These are phyloP conservation scores for Grosmannia penicillata DNA, from an alignment of 2,329 filamentous ascomycete species.

Conservation along the genomic window DNA sequence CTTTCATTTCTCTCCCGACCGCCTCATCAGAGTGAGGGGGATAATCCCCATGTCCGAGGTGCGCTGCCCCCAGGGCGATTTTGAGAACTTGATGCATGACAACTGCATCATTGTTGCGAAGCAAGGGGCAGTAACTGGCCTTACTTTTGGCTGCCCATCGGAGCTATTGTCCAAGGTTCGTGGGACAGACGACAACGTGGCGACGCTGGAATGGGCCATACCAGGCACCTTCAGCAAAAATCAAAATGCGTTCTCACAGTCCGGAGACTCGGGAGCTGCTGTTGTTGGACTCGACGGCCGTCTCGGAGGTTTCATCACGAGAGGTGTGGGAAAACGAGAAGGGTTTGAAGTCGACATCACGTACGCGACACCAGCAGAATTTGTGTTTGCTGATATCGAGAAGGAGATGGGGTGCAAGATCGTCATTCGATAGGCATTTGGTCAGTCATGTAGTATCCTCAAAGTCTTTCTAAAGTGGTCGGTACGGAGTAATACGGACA, in stretches of 20 bases:
- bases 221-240: background rate
- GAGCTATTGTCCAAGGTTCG: background rate
- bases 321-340: background rate
- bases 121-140: background rate
- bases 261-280: background rate
- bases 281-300: background rate
- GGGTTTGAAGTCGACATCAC: background rate
- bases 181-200: background rate
- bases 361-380: background rate
- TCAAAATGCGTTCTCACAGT: background rate
- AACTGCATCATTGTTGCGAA: background rate
- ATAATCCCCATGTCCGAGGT: background rate
- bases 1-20: background rate
- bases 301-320: background rate
- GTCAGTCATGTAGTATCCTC: no score
- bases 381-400: background rate
- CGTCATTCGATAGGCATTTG: no score
- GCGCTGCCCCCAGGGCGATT: background rate
- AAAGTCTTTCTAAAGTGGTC: no score
- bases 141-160: background rate
- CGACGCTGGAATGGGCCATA: background rate
- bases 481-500: background rate
- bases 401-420: conserved; percentile 6
- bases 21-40: background rate
- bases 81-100: background rate